Percentiles rank a stretch among this genome's conserved stretches.
These are phyloP conservation scores for Fusarium buharicum DNA, from an alignment of 2,329 filamentous ascomycete genomes.

Conservation along the genomic window DNA sequence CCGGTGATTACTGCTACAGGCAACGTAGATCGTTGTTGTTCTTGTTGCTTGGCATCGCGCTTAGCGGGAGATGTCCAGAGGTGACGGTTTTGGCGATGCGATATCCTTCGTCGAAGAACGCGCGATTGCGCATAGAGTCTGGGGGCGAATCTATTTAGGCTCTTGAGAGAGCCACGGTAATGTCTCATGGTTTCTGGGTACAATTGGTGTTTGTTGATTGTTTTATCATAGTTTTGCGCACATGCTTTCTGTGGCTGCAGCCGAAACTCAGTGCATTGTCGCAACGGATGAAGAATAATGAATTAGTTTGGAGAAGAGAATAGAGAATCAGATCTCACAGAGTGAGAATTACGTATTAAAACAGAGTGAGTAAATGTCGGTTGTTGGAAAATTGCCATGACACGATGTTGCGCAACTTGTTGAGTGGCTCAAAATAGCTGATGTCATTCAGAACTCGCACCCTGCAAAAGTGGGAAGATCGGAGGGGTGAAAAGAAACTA, in stretches of 20 bases:
- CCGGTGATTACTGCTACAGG: slow-evolving; percentile 50
- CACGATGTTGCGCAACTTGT: slow-evolving; percentile 34
- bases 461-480: slow-evolving; percentile 35
- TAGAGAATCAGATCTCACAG: slow-evolving; percentile 1
- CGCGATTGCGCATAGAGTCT: slow-evolving; percentile 30
- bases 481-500: slow-evolving; percentile 14
- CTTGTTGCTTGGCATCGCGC: slow-evolving; percentile 35
- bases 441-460: slow-evolving; percentile 41
- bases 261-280: slow-evolving; percentile 26
- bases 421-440: slow-evolving; percentile 40
- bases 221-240: slow-evolving; percentile 25
- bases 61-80: slow-evolving; percentile 34
- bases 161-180: slow-evolving; percentile 37
- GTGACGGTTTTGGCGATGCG: slow-evolving; percentile 31
- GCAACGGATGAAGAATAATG: neutral
- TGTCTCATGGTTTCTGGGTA: slow-evolving; percentile 36
- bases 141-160: slow-evolving; percentile 33
- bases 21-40: slow-evolving; percentile 42
- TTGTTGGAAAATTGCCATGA: slow-evolving; percentile 17
- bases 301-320: slow-evolving; percentile 13
- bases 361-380: slow-evolving; percentile 6
- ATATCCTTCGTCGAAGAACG: slow-evolving; percentile 30
- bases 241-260: slow-evolving; percentile 32
- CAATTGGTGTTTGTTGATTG: slow-evolving; percentile 19
- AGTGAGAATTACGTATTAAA: neutral